Base-by-base conservation (phyloP, 352 stramenopile genomes). In the Achlya hypogyna region DNA sequence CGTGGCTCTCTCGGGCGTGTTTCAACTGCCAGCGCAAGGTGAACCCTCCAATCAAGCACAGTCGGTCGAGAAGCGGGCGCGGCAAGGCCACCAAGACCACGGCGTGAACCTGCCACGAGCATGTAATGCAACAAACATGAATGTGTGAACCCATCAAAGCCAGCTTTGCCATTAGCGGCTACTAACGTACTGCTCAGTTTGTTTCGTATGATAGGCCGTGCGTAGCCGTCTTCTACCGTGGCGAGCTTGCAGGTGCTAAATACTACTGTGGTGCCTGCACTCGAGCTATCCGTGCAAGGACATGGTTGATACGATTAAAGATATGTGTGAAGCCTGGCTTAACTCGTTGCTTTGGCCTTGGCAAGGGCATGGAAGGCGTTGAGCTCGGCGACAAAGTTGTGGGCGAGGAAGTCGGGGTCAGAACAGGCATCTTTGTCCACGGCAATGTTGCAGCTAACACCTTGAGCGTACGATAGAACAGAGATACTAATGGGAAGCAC, bases 21-120 rank as follows among this genome's bases (percentile, higher is more conserved):
- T 64, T 64, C 40, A 64, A 64, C 34, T 64, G 54, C 54, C 54
- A 64, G 35, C 54, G 54, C 35, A 64, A 64, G 38, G 23, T 52
- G 12, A 16, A 35, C n/a, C 54, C 54, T 5, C 27, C 23, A 9
- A 45, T 38, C 20, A 16, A 18, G 12, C 38, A 18, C 38, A 9
- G 38, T 9, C 38, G 38, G 12, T 18, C 12, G 2, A 10, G n/a
- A 10, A 10, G 38, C 6, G 38, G 38, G 2, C 38, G n/a, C n/a
- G n/a, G 1, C 2, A 45, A 45, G 38, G 38, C 38, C 2, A 45
- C 38, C 2, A 45, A 45, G n/a, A 18, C 38, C 2, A n/a, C 38
- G 38, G 12, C 12, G 12, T 45, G n/a, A 45, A 10, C 1, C 2
- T 1, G n/a, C 38, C 6, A 18, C 34, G 34, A 14, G 34, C 6